Conservation (phyloP, 805 yeast genomes). For the Yamadazyma sp. region DNA sequence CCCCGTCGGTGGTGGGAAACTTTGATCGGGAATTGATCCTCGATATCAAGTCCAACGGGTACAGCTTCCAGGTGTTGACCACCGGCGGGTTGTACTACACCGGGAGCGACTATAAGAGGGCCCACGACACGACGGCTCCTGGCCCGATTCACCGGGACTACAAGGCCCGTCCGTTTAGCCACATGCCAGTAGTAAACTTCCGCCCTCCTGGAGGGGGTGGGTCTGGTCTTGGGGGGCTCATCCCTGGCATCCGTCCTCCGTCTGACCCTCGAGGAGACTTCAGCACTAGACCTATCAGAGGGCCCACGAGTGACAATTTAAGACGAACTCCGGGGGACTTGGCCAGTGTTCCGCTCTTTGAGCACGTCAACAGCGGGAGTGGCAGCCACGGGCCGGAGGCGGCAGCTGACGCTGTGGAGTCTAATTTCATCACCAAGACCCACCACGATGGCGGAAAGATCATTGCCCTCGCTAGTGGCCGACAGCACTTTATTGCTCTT, state of each 20-base stretch:
- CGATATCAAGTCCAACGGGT: constrained; percentile 65
- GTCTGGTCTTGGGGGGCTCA: not conserved
- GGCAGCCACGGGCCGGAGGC: not conserved
- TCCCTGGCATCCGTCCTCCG: not conserved
- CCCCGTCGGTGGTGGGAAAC: constrained; percentile 38
- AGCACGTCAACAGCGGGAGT: constrained; percentile 1
- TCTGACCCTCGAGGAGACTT: no score
- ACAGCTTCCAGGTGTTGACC: constrained; percentile 57
- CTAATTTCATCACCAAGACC: constrained; percentile 26
- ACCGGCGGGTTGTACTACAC: constrained; percentile 57
- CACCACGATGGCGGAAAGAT: constrained; percentile 28
- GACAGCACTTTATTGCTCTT: constrained; percentile 63
- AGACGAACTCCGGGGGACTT: constrained; percentile 20
- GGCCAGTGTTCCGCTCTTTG: not conserved
- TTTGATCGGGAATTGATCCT: constrained; percentile 36
- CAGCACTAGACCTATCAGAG: not conserved
- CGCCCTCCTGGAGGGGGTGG: constrained; percentile 7
- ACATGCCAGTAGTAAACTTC: not conserved
- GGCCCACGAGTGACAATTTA: constrained; percentile 20
- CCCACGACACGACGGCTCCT: constrained; percentile 22
- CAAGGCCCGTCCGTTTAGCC: not conserved
- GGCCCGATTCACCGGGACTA: constrained; percentile 23
- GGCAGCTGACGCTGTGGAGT: constrained; percentile 15
- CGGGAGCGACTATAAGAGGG: constrained; percentile 37
- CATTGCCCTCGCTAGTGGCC: constrained; percentile 56